Evolutionary conservation across 2,329 filamentous ascomycete genomes (phyloP), one percentile per base, ranked within the genome.

Genomic region (Alternaria sp.): DNA sequence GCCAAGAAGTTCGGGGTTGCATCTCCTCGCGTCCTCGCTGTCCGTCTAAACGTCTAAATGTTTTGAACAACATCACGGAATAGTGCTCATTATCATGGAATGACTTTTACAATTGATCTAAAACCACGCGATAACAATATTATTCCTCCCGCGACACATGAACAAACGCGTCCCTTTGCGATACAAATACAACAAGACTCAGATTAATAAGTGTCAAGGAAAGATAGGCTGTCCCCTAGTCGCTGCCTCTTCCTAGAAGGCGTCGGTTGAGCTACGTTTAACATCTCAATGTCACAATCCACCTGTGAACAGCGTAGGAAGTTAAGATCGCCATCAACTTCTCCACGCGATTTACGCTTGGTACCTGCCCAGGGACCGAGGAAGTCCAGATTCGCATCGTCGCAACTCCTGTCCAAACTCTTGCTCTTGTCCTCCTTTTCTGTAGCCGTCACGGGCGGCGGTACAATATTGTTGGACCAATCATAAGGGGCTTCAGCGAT

Each of bases 21-120:
- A 23, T 36, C 26, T 28, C n/a, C n/a, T 88, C 13, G 77, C 84
- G 54, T 86, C 40, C 14, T 44, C 34, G 5, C 26, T 40, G 10
- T 21, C 17, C 17, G 17, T 17, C 17, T 17, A 17, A 17, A 17
- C 2, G 41, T 21, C 24, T 28, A 8, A 13, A 10, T 28, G 10
- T n/a, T 10, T 31, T 28, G 11, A 29, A 21, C 26, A 17, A 33
- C 28, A 23, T 13, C 28, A 31, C 17, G 3, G 4, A 21, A 8
- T n/a, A 31, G 13, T 31, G 42, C 37, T 40, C 11, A 3, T 40
- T 4, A 14, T 10, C 13, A 23, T 10, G 2, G 2, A 31, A 31
- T 10, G n/a, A 7, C 28, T 45, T 28, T 21, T 23, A 31, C 2
- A 23, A 14, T 17, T 13, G 2, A 45, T 31, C 11, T 4, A 14